Percentiles rank a stretch among this genome's conserved stretches.
Evolutionary conservation across 768 basidiomycete species (phyloP).

Genomic region (Trametes maxima): DNA sequence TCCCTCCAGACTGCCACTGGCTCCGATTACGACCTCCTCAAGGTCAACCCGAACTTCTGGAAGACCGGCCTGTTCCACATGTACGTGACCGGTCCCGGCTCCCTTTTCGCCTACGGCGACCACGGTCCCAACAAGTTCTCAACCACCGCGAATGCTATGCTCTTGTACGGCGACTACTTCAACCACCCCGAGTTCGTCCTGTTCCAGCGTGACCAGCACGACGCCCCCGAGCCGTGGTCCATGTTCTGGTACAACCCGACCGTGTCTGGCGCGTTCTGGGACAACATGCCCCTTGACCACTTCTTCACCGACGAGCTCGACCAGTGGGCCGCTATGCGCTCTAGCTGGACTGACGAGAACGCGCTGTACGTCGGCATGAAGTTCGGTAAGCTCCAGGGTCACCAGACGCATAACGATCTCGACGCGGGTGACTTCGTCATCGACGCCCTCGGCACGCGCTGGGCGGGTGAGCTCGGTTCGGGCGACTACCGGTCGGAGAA

Average conservation of each 20-base stretch:
- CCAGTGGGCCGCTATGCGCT: constrained; percentile 91
- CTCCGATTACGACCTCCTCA: constrained; percentile 72
- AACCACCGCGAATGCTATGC: constrained; percentile 86
- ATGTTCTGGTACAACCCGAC: constrained; percentile 93
- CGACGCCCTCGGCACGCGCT: constrained; percentile 90
- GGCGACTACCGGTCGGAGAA: constrained; percentile 75
- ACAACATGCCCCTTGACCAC: constrained; percentile 77
- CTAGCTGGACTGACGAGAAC: constrained; percentile 86
- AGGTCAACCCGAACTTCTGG: constrained; percentile 67
- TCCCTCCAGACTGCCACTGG: constrained; percentile 87
- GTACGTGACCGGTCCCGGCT: constrained; percentile 82
- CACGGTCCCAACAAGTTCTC: constrained; percentile 95
- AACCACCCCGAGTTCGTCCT: constrained; percentile 75
- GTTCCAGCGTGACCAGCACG: constrained; percentile 84
- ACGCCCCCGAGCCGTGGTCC: constrained; percentile 53
- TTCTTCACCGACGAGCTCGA: constrained; percentile 73
- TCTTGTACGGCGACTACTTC: constrained; percentile 75
- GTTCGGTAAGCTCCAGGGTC: constrained; percentile 75
- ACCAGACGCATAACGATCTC: constrained; percentile 95
- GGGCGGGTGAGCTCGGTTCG: constrained; percentile 93
- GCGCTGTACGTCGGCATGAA: constrained; percentile 89
- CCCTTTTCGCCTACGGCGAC: constrained; percentile 82
- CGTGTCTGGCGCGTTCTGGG: constrained; percentile 89
- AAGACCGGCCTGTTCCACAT: constrained; percentile 89
- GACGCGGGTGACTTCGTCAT: constrained; percentile 95